Percentiles rank a stretch among this genome's conserved stretches.
Evolutionary conservation across 2,329 filamentous ascomycete genomes (phyloP).

Genomic region (Fusarium floridanum): DNA sequence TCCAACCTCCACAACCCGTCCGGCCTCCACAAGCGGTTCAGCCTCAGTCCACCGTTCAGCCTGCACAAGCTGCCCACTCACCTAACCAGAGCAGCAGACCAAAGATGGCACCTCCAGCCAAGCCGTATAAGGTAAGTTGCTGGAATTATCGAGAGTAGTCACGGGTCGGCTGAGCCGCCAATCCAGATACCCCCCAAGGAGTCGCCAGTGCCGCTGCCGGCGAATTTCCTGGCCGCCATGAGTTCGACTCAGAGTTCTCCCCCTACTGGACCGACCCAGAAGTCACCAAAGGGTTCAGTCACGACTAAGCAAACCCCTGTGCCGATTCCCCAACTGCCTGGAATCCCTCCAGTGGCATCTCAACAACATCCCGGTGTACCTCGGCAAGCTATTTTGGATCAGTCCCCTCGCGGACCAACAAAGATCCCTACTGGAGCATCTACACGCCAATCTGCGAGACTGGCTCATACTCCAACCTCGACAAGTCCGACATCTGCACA

Average conservation of each 20-base stretch:
- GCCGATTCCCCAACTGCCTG: slow-evolving; percentile 47
- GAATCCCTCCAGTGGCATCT: slow-evolving; percentile 2
- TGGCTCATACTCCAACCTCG: background rate
- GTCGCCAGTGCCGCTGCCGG: slow-evolving; percentile 59
- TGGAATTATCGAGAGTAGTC: slow-evolving; percentile 41
- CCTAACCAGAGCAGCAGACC: slow-evolving; percentile 37
- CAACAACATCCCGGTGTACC: background rate
- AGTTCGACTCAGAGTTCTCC: slow-evolving; percentile 45
- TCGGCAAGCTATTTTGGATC: background rate
- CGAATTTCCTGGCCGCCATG: slow-evolving; percentile 59
- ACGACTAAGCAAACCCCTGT: slow-evolving; percentile 47
- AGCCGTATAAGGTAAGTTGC: slow-evolving; percentile 52
- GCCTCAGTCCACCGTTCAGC: background rate
- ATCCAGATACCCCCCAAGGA: slow-evolving; percentile 55
- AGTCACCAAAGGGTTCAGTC: slow-evolving; percentile 22
- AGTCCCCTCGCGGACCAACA: background rate
- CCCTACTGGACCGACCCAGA: slow-evolving; percentile 23
- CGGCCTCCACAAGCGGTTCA: background rate
- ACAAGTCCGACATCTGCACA: background rate
- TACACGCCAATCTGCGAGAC: background rate
- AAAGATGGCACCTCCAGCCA: slow-evolving; percentile 43
- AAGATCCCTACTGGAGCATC: background rate
- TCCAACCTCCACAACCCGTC: background rate
- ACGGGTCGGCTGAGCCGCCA: slow-evolving; percentile 48
- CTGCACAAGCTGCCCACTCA: background rate